A percentile compares a stretch with the other conserved stretches of the same genome.
phyloP scores from a whole-genome alignment of 2,329 filamentous ascomycete species.

The Arthrobotrys conoides region DNA sequence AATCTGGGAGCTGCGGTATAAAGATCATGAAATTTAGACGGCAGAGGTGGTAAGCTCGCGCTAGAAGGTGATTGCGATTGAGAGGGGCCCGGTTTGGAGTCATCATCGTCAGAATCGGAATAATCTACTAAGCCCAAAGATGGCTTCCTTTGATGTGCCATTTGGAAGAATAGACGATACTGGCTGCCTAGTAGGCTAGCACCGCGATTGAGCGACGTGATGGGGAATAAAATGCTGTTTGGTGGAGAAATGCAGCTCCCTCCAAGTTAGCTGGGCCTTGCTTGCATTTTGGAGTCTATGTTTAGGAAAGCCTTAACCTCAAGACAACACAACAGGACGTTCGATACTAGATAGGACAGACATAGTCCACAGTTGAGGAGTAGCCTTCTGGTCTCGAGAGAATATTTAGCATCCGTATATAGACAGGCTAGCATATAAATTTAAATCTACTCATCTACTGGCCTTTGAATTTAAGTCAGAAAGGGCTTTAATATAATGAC shows the following conservation, averaged over 20 bases:
- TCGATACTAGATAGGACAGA: no score
- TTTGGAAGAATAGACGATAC: conserved; percentile 1
- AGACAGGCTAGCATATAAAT: no score
- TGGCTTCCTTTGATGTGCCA: conserved; percentile 47
- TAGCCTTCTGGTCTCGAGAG: no score
- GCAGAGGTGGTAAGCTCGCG: conserved; percentile 78
- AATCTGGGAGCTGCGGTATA: conserved; percentile 86
- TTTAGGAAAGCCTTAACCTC: background rate
- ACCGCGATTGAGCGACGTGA: background rate
- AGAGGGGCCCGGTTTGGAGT: conserved; percentile 28
- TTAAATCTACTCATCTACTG: no score
- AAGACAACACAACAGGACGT: background rate
- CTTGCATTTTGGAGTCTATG: no score
- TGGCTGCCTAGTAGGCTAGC: background rate
- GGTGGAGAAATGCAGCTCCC: background rate
- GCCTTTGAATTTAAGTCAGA: no score
- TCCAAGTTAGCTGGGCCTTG: no score
- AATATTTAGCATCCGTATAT: no score
- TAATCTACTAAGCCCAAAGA: conserved; percentile 85
- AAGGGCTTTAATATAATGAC: no score
- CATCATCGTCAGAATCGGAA: conserved; percentile 82
- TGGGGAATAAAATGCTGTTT: conserved; percentile 11
- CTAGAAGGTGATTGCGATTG: conserved; percentile 52
- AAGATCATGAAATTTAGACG: conserved; percentile 85
- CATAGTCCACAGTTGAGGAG: no score